Conservation (phyloP, 2,329 filamentous ascomycete species). For the Fusarium equiseti region DNA sequence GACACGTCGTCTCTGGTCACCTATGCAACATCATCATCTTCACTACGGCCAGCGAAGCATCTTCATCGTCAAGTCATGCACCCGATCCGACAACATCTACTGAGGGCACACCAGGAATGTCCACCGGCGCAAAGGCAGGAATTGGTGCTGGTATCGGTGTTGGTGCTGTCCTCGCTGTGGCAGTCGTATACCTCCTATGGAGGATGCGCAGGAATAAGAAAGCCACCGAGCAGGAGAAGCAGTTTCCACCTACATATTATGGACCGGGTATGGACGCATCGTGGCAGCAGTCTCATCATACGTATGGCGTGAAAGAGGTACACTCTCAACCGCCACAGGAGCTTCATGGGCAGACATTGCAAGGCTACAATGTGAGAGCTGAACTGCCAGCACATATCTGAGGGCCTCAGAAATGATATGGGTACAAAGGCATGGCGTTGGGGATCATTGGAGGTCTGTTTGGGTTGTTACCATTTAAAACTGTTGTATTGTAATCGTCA, state of each 20-base stretch:
- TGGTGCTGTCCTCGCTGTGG: constrained; percentile 1
- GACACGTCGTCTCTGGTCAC: neutral
- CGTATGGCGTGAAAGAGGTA: constrained; percentile 1
- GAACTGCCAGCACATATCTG: constrained; percentile 32
- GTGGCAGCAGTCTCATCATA: constrained; percentile 23
- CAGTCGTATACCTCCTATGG: constrained; percentile 29
- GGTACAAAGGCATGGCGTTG: neutral
- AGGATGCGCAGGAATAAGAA: constrained; percentile 25
- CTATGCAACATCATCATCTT: neutral
- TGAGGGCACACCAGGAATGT: neutral
- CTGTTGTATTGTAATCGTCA: neutral
- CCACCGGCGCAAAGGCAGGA: constrained; percentile 16
- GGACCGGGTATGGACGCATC: neutral
- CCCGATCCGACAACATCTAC: neutral
- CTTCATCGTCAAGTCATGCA: neutral
- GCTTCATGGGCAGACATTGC: constrained; percentile 18
- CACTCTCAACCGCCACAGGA: constrained; percentile 17
- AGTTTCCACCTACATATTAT: neutral
- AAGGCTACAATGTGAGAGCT: constrained; percentile 14
- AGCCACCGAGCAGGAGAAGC: neutral
- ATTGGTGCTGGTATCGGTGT: constrained; percentile 29
- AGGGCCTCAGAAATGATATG: neutral
- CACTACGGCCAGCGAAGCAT: neutral
- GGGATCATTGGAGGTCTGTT: neutral
- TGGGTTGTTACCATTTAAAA: neutral